Evolutionary conservation across 2,329 filamentous ascomycete genomes (phyloP).

Genomic region (Thelonectria discophora): DNA sequence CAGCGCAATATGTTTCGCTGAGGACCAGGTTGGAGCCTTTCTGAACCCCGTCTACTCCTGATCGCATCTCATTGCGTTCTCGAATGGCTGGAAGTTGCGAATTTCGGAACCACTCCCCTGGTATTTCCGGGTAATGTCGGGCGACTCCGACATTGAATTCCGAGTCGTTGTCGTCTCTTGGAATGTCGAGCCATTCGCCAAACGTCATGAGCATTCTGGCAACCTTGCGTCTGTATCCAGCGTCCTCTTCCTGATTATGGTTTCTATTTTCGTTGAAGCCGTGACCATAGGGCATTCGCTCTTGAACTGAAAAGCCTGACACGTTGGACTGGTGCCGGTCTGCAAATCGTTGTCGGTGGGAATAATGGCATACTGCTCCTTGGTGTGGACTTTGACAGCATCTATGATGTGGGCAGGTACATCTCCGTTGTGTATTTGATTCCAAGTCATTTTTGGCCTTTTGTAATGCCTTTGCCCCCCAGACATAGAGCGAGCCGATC

Average conservation of each 20-base stretch:
- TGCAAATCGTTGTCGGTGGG: too few species aligned
- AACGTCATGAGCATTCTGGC: constrained; percentile 54
- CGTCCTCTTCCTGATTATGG: constrained; percentile 17
- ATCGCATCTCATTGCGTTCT: neutral
- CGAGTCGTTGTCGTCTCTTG: constrained; percentile 59
- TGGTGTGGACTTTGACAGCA: neutral
- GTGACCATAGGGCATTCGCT: neutral
- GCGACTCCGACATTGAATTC: constrained; percentile 58
- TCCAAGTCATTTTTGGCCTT: constrained; percentile 20
- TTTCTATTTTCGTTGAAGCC: neutral
- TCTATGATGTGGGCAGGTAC: constrained; percentile 27
- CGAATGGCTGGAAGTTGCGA: neutral
- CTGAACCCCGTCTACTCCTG: too few species aligned
- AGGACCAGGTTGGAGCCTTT: too few species aligned
- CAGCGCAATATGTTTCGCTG: too few species aligned
- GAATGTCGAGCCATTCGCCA: constrained; percentile 57
- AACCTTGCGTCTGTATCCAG: constrained; percentile 51
- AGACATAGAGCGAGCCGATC: constrained; percentile 66
- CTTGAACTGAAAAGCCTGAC: neutral
- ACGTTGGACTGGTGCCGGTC: too few species aligned
- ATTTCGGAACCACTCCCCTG: constrained; percentile 54
- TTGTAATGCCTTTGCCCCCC: constrained; percentile 51
- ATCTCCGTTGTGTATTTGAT: neutral
- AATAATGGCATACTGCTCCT: too few species aligned
- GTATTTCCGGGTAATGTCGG: constrained; percentile 63